phyloP scores from a whole-genome alignment of 345 rosid genomes.

The Eucalyptus marginata region DNA sequence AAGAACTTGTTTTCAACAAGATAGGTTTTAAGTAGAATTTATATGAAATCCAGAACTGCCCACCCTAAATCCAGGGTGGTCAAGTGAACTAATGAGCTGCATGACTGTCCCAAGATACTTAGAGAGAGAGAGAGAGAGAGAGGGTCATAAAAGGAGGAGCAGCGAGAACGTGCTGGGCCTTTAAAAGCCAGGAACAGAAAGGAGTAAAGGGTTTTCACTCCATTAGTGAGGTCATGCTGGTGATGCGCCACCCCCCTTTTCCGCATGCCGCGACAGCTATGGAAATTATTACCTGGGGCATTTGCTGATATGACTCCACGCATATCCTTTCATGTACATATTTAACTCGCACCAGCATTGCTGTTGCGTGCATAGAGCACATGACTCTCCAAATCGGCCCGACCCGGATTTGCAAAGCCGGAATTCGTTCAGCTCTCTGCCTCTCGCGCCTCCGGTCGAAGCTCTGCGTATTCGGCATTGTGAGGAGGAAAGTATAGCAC shows the following conservation, averaged over 20 bases:
- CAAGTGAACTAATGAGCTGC: background rate
- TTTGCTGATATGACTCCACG: background rate
- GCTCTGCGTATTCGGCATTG: background rate
- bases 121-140: background rate
- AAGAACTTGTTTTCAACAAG: accelerated
- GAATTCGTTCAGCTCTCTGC: background rate
- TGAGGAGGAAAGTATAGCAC: background rate
- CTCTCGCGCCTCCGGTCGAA: background rate
- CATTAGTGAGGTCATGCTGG: background rate
- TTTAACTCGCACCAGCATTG: background rate
- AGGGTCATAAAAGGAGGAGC: background rate
- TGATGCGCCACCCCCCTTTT: background rate
- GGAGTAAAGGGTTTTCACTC: background rate
- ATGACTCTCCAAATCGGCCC: background rate
- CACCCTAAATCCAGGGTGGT: background rate
- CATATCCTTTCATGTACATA: background rate
- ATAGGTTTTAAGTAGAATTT: accelerated
- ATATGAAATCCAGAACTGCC: too few species aligned
- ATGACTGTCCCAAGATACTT: background rate
- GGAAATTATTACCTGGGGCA: background rate
- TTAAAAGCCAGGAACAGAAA: background rate
- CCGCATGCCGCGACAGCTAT: background rate
- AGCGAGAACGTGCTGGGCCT: background rate
- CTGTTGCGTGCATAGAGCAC: background rate
- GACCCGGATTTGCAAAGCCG: background rate